These are phyloP conservation scores for Wallacemonas collosoma DNA, from an alignment of 208 protist genomes.

Conservation along the genomic window DNA sequence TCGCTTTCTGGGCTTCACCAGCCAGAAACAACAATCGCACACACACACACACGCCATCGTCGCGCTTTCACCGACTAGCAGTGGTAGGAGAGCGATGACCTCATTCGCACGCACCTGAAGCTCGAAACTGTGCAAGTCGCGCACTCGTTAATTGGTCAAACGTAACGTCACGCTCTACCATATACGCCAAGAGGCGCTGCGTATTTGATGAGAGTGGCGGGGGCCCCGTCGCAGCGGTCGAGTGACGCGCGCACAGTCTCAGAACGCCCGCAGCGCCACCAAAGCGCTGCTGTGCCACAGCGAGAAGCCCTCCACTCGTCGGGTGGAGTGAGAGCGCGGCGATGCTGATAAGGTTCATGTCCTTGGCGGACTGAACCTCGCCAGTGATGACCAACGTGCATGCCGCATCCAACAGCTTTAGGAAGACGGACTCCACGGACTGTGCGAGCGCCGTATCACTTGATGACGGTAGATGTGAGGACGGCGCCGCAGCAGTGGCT, in stretches of 20 bases:
- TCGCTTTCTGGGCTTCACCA: no score
- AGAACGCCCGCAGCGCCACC: slow-evolving; percentile 13
- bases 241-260: neutral
- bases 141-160: slow-evolving; percentile 28
- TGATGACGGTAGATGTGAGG: neutral
- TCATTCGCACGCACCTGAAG: neutral
- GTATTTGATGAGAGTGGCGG: neutral
- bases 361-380: slow-evolving; percentile 27
- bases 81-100: no score
- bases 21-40: no score
- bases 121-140: neutral
- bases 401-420: slow-evolving; percentile 47
- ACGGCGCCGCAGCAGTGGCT: neutral
- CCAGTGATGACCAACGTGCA: slow-evolving; percentile 41
- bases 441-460: neutral
- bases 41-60: no score
- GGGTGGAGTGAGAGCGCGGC: slow-evolving; percentile 44
- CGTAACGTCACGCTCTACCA: slow-evolving; percentile 23
- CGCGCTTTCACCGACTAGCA: no score
- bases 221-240: no score
- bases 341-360: slow-evolving; percentile 61
- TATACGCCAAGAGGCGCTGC: slow-evolving; percentile 35
- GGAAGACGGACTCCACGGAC: slow-evolving; percentile 19
- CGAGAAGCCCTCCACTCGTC: slow-evolving; percentile 59
- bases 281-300: slow-evolving; percentile 41